Evolutionary conservation across 306 rosid species (phyloP), one percentile per base, ranked within the genome.

Genomic region (Pyrus communis): DNA sequence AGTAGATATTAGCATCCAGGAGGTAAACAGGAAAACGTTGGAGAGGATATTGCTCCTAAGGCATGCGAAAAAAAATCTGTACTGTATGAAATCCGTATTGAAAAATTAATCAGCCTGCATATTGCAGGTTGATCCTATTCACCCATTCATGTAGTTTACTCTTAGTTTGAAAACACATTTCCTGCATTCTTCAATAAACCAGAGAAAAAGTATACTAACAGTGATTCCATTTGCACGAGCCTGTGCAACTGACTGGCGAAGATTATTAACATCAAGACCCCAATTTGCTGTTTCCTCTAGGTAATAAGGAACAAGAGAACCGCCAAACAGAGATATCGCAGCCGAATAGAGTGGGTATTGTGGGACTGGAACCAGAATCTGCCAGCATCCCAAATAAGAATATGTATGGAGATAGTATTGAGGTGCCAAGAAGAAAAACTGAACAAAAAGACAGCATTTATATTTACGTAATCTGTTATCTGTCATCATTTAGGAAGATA

Each of bases 321-420:
- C 99, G 51, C 99, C 99, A 71, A 76, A 79, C 55, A 96, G 87
- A 73, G 96, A 77, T 69, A 96, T 96, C 70, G 99, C 82, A 77
- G 99, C 99, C 0, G 99, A 96, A 82, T 96, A 96, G 73, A 96
- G 99, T 9, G 99, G 99, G 88, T 96, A 96, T 64, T 96, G 99
- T 52, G 99, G 99, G 58, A 96, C 99, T 52, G 99, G 99, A 84
- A 96, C 99, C 98, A 96, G 86, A 88, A 96, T 55, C 99, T 96
- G 82, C 71, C 59, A 80, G 76, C 45, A 79, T 43, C 64, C 27
- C 79, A 27, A 58, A 46, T 71, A n/a, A 58, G 43, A 72, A 31
- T 49, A 60, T 19, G 55, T 49, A 15, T 15, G 21, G 55, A 49
- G 55, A 40, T 5, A 5, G 55, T 49, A 49, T 15, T 15, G 21